These are phyloP conservation scores for Parathielavia appendiculata DNA, from an alignment of 495 filamentous ascomycete species.

Conservation along the genomic window DNA sequence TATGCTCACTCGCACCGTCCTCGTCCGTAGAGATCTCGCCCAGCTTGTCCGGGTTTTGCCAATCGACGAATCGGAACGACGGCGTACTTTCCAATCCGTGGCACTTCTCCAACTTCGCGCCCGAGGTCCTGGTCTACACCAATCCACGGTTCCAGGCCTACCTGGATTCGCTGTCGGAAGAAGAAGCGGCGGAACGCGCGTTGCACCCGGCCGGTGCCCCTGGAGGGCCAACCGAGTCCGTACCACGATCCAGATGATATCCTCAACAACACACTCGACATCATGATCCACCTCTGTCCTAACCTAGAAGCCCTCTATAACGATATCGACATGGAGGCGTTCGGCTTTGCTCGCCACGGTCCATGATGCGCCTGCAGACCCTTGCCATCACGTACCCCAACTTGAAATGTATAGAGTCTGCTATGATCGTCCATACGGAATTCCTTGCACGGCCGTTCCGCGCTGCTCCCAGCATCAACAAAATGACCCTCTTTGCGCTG, in stretches of 20 bases:
- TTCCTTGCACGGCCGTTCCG: background rate
- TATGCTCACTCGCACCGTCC: background rate
- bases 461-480: conserved; percentile 1
- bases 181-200: too few species aligned
- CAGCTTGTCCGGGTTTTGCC: background rate
- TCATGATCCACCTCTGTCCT: background rate
- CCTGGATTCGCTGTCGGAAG: background rate
- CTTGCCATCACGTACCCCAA: background rate
- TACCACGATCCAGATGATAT: too few species aligned
- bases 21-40: background rate
- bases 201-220: too few species aligned
- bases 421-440: too few species aligned
- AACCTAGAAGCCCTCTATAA: background rate
- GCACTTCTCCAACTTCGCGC: too few species aligned
- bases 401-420: background rate
- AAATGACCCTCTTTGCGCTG: background rate
- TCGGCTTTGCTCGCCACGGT: background rate
- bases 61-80: too few species aligned
- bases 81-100: too few species aligned
- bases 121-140: background rate
- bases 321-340: background rate
- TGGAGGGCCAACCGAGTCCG: too few species aligned
- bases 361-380: background rate
- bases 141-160: background rate
- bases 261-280: background rate